These are phyloP conservation scores for Coleophoma eucalyptorum DNA, from an alignment of 2,329 filamentous ascomycete species.

Conservation along the genomic window DNA sequence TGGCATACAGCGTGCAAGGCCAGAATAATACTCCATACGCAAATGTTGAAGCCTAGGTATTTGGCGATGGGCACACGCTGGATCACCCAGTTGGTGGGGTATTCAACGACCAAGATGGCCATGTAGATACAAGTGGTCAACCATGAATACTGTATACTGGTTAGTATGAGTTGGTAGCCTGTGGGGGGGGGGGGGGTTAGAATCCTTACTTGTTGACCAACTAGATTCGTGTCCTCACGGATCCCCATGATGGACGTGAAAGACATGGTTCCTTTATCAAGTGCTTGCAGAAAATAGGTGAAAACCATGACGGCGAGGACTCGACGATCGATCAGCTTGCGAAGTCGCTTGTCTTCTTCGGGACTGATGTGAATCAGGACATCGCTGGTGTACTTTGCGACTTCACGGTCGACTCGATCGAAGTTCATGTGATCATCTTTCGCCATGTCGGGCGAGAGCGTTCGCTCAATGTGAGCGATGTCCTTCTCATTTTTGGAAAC, in stretches of 20 bases:
- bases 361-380: constrained; percentile 51
- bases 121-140: constrained; percentile 73
- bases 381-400: constrained; percentile 63
- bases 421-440: constrained; percentile 52
- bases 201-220: constrained; percentile 15
- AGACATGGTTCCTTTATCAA: constrained; percentile 64
- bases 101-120: constrained; percentile 28
- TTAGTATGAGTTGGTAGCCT: constrained; percentile 4
- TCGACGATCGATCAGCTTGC: constrained; percentile 61
- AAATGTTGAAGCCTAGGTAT: constrained; percentile 48
- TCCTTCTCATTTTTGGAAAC: constrained; percentile 4
- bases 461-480: constrained; percentile 42
- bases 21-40: constrained; percentile 55
- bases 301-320: constrained; percentile 68
- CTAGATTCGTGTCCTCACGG: constrained; percentile 28
- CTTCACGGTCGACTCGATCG: constrained; percentile 61
- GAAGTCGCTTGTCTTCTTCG: constrained; percentile 58
- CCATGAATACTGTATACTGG: constrained; percentile 56
- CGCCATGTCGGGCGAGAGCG: constrained; percentile 34
- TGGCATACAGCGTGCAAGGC: constrained; percentile 57
- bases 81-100: constrained; percentile 10
- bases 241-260: constrained; percentile 62
- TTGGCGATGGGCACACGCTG: constrained; percentile 57
- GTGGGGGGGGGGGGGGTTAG: too few species aligned
- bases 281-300: constrained; percentile 69